Percentiles rank a stretch among this genome's conserved stretches.
Evolutionary conservation across 371 early-diverging fungal genomes (phyloP).

Genomic region (Mucor ambiguus): DNA sequence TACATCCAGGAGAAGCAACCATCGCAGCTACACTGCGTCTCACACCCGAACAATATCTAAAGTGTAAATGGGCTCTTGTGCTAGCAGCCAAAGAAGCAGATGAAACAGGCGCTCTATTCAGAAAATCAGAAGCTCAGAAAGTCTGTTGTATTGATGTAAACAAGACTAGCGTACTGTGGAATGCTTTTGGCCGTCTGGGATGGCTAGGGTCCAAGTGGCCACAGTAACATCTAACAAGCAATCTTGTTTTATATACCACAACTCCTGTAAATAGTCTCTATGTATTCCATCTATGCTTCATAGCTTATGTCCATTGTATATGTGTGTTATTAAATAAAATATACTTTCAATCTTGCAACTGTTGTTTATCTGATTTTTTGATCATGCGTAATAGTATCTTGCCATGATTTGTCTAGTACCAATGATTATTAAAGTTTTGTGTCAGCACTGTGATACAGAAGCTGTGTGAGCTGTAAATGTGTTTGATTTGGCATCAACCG

Average conservation of each 20-base stretch:
- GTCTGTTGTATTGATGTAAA: constrained; percentile 53
- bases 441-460: constrained; percentile 1
- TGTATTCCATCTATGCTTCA: not conserved
- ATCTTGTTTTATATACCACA: not conserved
- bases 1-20: constrained; percentile 62
- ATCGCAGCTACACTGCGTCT: constrained; percentile 73
- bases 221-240: constrained; percentile 8
- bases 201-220: constrained; percentile 44
- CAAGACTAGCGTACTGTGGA: constrained; percentile 46
- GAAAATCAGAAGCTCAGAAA: constrained; percentile 55
- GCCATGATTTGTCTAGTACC: not conserved
- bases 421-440: not conserved
- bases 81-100: constrained; percentile 37
- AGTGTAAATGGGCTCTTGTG: constrained; percentile 48
- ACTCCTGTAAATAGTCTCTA: not conserved
- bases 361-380: not conserved
- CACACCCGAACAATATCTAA: constrained; percentile 70
- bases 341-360: not conserved
- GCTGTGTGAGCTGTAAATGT: not conserved
- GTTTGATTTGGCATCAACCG: constrained; percentile 2
- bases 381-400: not conserved
- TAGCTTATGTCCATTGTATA: not conserved
- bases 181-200: constrained; percentile 41
- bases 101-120: constrained; percentile 31
- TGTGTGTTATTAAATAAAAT: not conserved